phyloP scores from a whole-genome alignment of 1,284 basidiomycete species.

The Phlebopus sp. region DNA sequence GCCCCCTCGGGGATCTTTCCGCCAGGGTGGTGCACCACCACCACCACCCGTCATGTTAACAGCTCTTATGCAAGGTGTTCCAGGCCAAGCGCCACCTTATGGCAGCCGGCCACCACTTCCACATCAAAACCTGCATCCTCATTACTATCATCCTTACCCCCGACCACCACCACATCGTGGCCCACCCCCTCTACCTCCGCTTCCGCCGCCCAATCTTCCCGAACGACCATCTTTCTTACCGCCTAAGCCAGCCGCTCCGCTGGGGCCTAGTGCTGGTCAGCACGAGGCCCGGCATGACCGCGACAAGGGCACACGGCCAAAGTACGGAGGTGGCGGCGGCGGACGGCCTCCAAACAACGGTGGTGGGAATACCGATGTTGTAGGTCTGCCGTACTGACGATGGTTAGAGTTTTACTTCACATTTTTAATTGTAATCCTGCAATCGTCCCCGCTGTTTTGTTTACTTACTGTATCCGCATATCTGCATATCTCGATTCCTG shows the following conservation, averaged over 20 bases:
- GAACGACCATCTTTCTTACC: constrained; percentile 1
- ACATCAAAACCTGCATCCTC: not conserved
- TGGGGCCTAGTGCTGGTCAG: not conserved
- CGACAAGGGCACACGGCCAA: not conserved
- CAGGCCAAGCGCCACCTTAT: not conserved
- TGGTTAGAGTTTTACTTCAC: not conserved
- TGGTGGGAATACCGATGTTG: not conserved
- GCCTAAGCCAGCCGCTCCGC: not conserved
- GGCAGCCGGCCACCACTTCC: no score
- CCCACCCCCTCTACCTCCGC: not conserved
- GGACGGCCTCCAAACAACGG: not conserved
- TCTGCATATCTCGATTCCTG: no score
- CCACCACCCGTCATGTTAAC: constrained; percentile 1
- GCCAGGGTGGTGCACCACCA: not conserved
- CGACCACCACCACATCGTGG: not conserved
- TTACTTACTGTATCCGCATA: not conserved
- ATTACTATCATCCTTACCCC: not conserved
- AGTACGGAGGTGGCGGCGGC: not conserved
- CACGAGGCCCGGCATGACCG: not conserved
- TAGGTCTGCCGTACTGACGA: not conserved
- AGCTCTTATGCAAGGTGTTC: constrained; percentile 1
- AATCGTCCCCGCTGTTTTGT: not conserved
- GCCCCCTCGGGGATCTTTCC: constrained; percentile 5
- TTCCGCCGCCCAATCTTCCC: not conserved
- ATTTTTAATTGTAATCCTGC: no score